Conservation (phyloP, 2,329 filamentous ascomycete genomes). For the Fusarium sp. region DNA sequence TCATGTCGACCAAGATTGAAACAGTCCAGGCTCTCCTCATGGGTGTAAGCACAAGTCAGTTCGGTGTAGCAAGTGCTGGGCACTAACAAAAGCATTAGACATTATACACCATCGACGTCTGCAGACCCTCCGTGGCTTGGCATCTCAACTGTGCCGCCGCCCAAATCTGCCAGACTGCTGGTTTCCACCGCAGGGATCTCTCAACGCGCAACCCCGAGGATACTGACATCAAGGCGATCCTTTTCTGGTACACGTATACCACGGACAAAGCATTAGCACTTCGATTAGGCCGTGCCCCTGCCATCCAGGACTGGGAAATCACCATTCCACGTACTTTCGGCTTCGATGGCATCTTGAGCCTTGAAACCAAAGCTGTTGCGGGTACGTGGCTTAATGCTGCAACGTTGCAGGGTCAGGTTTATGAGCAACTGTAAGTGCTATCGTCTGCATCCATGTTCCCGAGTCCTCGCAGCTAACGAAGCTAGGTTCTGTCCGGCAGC, state of each 20-base stretch:
- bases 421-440: slow-evolving; percentile 55
- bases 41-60: slow-evolving; percentile 54
- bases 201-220: slow-evolving; percentile 44
- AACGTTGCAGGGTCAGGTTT: slow-evolving; percentile 65
- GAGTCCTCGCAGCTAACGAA: background rate
- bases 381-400: slow-evolving; percentile 63
- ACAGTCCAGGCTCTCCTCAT: slow-evolving; percentile 67
- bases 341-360: slow-evolving; percentile 51
- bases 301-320: slow-evolving; percentile 68
- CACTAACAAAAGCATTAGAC: slow-evolving; percentile 50
- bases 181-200: slow-evolving; percentile 60
- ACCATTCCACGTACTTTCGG: slow-evolving; percentile 55
- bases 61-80: background rate
- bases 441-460: background rate
- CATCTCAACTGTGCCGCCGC: slow-evolving; percentile 67
- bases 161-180: slow-evolving; percentile 68
- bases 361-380: slow-evolving; percentile 51
- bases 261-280: slow-evolving; percentile 67
- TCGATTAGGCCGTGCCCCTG: slow-evolving; percentile 64
- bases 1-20: slow-evolving; percentile 62
- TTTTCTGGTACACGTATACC: slow-evolving; percentile 63
- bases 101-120: slow-evolving; percentile 68
- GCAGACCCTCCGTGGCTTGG: slow-evolving; percentile 70
- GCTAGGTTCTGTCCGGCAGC: slow-evolving; percentile 60
- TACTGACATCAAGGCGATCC: slow-evolving; percentile 49